Evolutionary conservation across 345 rosid genomes (phyloP), one percentile per base, ranked within the genome.

Genomic region (Geranium brycei): DNA sequence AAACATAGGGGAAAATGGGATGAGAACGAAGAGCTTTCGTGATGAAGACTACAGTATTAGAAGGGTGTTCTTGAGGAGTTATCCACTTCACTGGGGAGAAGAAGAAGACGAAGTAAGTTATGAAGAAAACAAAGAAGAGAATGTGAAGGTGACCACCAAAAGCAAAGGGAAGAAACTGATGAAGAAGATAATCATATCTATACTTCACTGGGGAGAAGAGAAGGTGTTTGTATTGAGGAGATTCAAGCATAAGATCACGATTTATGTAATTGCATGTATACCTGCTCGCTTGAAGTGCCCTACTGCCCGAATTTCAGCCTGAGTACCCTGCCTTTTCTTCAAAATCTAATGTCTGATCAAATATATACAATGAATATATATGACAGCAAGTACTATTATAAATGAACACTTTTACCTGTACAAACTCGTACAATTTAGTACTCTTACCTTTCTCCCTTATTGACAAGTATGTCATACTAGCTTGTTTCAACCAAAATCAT

Each of bases 11-110:
- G 75, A 55, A 75, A 65, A 64, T 63, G 71, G 61, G 61, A 62
- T 51, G 71, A 76, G 68, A 65, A 17, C 61, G 0, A 77, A 76
- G 61, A 81, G 78, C 78, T 78, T 83, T 66, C 78, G 75, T 17
- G 19, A 70, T 2, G 79, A 81, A 72, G 84, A 81, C 76, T 76
- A 74, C 69, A 70, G 62, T 30, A 69, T 62, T 67, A 74, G 78
- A 67, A 71, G 86, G 64, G 78, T 56, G 62, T 85, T 83, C 61
- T 66, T 85, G 68, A 73, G 81, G 71, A 85, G 87, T 72, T 85
- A 81, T 68, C 87, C 91, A 66, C 86, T 81, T 69, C 64, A 70
- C 30, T 69, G 68, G 79, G 79, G 60, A 59, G 71, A 66, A 30
- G 78, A 75, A 68, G 41, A 35, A 35, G 41, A 35, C 41, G 41